Conservation (phyloP, 768 basidiomycete species). For the Amanita rubescens region DNA sequence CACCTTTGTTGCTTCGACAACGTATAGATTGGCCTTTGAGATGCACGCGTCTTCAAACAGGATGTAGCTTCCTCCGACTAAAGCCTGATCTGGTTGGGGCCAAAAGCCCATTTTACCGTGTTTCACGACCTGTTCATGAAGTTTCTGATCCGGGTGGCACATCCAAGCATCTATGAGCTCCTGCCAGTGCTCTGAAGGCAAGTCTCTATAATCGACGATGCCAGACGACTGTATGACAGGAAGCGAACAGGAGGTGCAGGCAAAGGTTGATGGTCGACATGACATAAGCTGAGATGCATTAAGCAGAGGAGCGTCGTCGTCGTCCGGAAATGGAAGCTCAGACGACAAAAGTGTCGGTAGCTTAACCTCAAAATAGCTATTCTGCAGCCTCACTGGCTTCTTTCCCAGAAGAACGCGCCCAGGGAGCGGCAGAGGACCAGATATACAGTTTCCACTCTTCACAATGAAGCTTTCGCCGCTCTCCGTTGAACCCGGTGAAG, state of each 20-base stretch:
- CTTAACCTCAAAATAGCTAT: slow-evolving; percentile 69
- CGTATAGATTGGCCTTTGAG: slow-evolving; percentile 43
- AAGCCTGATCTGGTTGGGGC: slow-evolving; percentile 62
- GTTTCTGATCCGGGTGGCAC: slow-evolving; percentile 87
- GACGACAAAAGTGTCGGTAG: slow-evolving; percentile 31
- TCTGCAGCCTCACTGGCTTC: slow-evolving; percentile 47
- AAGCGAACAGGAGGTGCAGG: slow-evolving; percentile 74
- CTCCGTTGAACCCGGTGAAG: slow-evolving; percentile 29
- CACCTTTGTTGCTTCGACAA: slow-evolving; percentile 45
- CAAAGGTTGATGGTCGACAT: slow-evolving; percentile 55
- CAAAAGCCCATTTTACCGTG: slow-evolving; percentile 65
- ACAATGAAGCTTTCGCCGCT: slow-evolving; percentile 55
- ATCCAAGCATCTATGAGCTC: slow-evolving; percentile 98
- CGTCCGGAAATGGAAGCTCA: slow-evolving; percentile 17
- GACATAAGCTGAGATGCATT: slow-evolving; percentile 60
- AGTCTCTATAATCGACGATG: slow-evolving; percentile 59
- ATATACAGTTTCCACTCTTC: slow-evolving; percentile 49
- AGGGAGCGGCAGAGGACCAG: slow-evolving; percentile 50
- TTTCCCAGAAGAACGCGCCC: slow-evolving; percentile 52
- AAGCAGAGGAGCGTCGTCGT: slow-evolving; percentile 43
- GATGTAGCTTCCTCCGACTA: slow-evolving; percentile 89
- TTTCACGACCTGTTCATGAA: slow-evolving; percentile 61
- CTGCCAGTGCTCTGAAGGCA: slow-evolving; percentile 96
- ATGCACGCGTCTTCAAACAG: slow-evolving; percentile 63
- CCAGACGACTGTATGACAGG: slow-evolving; percentile 56